A percentile compares a stretch with the other conserved stretches of the same genome.
These are phyloP conservation scores for Cutaneotrichosporon sp. DNA, from an alignment of 1,284 basidiomycete genomes.

Conservation along the genomic window DNA sequence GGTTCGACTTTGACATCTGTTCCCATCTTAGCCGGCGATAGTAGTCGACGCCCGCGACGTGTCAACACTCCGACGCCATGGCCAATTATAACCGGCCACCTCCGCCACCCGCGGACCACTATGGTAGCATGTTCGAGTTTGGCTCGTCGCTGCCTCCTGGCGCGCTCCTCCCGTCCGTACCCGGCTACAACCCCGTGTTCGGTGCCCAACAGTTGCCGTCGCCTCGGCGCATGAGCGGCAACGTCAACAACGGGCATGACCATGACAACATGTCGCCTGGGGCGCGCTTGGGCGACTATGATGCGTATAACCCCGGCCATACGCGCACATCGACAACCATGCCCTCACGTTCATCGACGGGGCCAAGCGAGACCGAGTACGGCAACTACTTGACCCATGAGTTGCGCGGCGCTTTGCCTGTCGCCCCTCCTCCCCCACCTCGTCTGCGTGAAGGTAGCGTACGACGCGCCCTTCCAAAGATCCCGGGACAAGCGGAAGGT, in stretches of 20 bases:
- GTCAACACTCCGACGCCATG: constrained; percentile 1
- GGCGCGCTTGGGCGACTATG: not conserved
- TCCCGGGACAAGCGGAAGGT: not conserved
- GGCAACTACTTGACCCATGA: not conserved
- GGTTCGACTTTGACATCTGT: not conserved
- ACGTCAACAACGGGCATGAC: not conserved
- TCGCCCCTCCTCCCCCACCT: not conserved
- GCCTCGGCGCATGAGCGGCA: not conserved
- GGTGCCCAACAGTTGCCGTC: not conserved
- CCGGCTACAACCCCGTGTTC: not conserved
- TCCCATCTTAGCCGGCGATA: not conserved
- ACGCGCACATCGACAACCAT: not conserved
- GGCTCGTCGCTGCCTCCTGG: constrained; percentile 19
- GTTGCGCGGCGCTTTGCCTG: not conserved
- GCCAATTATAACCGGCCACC: constrained; percentile 1
- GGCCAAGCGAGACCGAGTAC: not conserved
- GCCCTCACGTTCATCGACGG: not conserved
- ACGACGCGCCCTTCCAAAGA: constrained; percentile 5
- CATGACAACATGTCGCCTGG: not conserved
- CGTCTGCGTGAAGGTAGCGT: not conserved
- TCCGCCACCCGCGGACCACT: not conserved
- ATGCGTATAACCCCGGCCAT: not conserved
- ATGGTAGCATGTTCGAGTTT: constrained; percentile 10
- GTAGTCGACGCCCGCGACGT: not conserved
- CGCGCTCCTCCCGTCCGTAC: constrained; percentile 3